Percentiles rank a stretch among this genome's conserved stretches.
phyloP scores from a whole-genome alignment of 208 protist species.

The Porcisia hertigi region DNA sequence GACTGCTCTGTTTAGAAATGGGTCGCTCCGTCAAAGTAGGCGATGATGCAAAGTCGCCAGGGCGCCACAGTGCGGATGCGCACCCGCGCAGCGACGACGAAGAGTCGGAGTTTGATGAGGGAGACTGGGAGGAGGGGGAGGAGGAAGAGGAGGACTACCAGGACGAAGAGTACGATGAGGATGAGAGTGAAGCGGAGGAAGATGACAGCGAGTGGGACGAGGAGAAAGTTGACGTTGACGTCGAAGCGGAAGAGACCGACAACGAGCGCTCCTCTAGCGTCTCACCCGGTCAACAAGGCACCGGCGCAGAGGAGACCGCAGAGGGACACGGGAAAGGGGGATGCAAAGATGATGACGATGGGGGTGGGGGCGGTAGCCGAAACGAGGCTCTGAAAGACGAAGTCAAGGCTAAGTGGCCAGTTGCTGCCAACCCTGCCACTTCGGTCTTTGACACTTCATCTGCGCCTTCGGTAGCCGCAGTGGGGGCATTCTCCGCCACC shows the following conservation, averaged over 20 bases:
- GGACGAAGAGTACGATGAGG: neutral
- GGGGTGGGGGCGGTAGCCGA: neutral
- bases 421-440: neutral
- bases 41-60: neutral
- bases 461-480: no score
- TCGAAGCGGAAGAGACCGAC: slow-evolving; percentile 16
- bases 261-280: slow-evolving; percentile 1
- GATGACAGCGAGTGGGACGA: slow-evolving; percentile 4
- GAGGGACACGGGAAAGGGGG: neutral
- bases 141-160: neutral
- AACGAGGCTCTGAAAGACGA: neutral
- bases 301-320: neutral
- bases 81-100: slow-evolving; percentile 5
- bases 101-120: slow-evolving; percentile 19
- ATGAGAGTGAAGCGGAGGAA: neutral
- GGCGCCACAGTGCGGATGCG: neutral
- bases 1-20: neutral
- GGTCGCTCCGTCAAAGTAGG: neutral
- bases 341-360: neutral
- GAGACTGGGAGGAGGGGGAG: slow-evolving; percentile 6
- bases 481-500: neutral
- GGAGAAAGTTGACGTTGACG: slow-evolving; percentile 11
- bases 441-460: no score
- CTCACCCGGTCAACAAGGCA: neutral
- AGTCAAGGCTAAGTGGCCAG: neutral